A percentile compares a stretch with the other conserved stretches of the same genome.
phyloP scores from a whole-genome alignment of 2,329 filamentous ascomycete genomes.

The Cordyceps militaris region DNA sequence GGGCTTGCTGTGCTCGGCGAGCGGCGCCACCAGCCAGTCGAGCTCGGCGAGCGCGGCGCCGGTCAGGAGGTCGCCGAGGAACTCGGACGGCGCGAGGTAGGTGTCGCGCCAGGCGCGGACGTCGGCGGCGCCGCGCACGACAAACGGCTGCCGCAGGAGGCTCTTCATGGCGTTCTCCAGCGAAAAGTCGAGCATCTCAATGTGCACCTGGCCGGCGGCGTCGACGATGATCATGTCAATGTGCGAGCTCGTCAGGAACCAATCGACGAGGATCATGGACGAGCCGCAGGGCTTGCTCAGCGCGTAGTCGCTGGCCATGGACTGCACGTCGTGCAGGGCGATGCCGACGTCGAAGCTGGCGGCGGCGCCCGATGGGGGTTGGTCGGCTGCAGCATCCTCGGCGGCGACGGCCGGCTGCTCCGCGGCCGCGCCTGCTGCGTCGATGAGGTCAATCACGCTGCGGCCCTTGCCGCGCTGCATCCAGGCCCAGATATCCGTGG shows the following conservation, averaged over 20 bases:
- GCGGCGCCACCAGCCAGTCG: constrained; percentile 2
- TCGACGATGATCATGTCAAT: constrained; percentile 6
- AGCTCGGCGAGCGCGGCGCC: neutral
- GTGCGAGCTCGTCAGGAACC: neutral
- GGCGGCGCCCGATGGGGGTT: neutral
- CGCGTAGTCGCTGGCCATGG: neutral
- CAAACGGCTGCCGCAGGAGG: neutral
- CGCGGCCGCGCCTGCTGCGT: neutral
- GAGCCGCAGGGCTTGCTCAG: neutral
- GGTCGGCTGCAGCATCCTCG: neutral
- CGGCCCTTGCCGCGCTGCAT: constrained; percentile 6
- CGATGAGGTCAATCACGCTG: neutral
- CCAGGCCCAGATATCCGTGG: neutral
- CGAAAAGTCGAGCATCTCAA: neutral
- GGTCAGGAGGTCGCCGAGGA: neutral
- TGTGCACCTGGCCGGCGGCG: neutral
- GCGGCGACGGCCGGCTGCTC: neutral
- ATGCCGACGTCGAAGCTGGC: neutral
- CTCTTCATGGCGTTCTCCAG: neutral
- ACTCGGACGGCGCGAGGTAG: neutral
- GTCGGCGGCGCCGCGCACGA: neutral
- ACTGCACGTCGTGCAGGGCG: neutral
- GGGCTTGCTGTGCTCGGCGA: neutral
- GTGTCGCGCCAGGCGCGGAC: neutral
- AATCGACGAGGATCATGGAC: neutral